Base-by-base conservation (phyloP, 2,329 filamentous ascomycete species). In the Fonsecaea nubica region DNA sequence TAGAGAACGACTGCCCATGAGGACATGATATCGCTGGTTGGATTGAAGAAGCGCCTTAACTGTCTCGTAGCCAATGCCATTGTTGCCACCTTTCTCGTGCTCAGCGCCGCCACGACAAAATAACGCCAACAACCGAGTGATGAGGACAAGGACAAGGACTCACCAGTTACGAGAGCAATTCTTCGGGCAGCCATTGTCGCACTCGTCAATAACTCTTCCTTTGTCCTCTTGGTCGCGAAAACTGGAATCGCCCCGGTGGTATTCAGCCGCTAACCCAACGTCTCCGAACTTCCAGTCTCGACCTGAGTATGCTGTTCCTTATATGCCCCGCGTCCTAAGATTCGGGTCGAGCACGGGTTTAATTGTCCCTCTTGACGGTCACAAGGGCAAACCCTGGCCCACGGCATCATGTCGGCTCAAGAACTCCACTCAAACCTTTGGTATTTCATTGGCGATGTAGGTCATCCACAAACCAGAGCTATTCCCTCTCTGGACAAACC, bases 21-120 rank as follows among this genome's bases (percentile, higher is more conserved):
- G 40, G 48, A 69, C 68, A 57, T 75, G 74, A 60, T 75, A 75
- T 3, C 67, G 61, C 30, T 64, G 35, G 4, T 64, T 69, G 15
- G 71, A 63, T 21, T 64, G 56, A 10, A 69, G 64, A 8, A 76
- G 63, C 13, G 71, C 65, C 48, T 72, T 70, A 35, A 72, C 65
- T 4, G 71, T 70, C 48, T 72, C 74, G 50, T 69, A 71, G 9
- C 74, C 75, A 33, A 76, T 67, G 38, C 74, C 74, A 36, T 67
- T 70, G 63, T 75, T 76, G 18, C 71, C 74, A 6, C 74, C 74
- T 74, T 15, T 50, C 45, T 50, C 45, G 4, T 4, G 8, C 45
- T 50, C 10, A 50, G 45, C 45, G 6, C 21, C 18, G 15, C 25
- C 18, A 25, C 8, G 12, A 4, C 10, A 13, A 18, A 50, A 30